phyloP scores from a whole-genome alignment of 768 basidiomycete genomes.

The Cystofilobasidium capitatum region DNA sequence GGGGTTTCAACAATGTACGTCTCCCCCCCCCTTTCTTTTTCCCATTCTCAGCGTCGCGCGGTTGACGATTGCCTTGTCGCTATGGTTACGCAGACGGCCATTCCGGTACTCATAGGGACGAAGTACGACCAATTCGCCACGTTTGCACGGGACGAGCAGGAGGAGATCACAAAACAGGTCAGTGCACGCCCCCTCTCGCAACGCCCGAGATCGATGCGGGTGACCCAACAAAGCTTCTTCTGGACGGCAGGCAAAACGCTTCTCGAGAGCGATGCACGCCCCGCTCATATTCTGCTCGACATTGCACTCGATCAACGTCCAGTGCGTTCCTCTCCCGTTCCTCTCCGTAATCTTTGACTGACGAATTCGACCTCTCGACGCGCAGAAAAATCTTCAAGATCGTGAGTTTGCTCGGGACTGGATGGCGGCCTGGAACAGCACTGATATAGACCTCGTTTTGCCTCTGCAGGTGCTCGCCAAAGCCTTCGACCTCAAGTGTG shows the following conservation, averaged over 20 bases:
- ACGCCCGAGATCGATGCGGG: too few species aligned
- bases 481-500: constrained; percentile 88
- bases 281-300: constrained; percentile 99
- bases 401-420: constrained; percentile 43
- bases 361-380: background rate
- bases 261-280: constrained; percentile 98
- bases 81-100: constrained; percentile 64
- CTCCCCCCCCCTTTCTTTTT: background rate
- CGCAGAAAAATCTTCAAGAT: constrained; percentile 63
- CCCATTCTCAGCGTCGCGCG: background rate
- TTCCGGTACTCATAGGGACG: constrained; percentile 95
- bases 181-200: constrained; percentile 33
- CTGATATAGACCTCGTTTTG: background rate
- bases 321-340: constrained; percentile 39
- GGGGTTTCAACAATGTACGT: constrained; percentile 95
- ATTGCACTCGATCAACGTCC: constrained; percentile 96
- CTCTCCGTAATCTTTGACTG: background rate
- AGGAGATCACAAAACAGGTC: constrained; percentile 97
- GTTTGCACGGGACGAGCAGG: constrained; percentile 94
- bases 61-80: background rate
- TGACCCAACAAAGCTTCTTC: too few species aligned
- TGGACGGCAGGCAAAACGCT: constrained; percentile 96
- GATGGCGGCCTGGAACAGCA: background rate
- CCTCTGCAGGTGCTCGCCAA: constrained; percentile 35
- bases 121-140: constrained; percentile 96